Base-by-base conservation (phyloP, 768 basidiomycete genomes). In the Agrocybe pediades region DNA sequence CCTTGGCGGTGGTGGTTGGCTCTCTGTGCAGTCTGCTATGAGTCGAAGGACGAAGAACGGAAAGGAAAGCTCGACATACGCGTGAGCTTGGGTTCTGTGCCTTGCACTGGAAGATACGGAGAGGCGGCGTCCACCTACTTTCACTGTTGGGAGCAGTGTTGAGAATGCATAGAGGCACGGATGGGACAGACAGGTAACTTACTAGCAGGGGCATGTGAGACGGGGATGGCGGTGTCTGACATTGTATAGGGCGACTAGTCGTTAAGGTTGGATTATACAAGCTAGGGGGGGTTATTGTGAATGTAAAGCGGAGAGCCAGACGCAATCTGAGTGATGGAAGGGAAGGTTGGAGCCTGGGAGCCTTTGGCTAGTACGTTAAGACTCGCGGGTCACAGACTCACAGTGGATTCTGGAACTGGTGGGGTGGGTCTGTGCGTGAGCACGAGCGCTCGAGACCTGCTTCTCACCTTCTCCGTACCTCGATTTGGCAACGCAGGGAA, bases 81-180 rank as follows among this genome's bases (percentile, higher is more conserved):
- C 51, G 16, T 64, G 45, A 2, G 53, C 55, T 46, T 71, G 72
- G 13, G 70, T 56, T 58, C 65, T 80, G 51, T 68, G 73, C 58
- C 67, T 79, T 1, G 74, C 61, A n/a, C 33, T 36, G 33, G 33
- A 36, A 30, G 71, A 72, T 24, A 73, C 57, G 19, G 83, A 84
- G 36, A 79, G 73, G 13, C 83, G 76, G 42, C 82, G 75, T 23
- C 81, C 80, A 27, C 74, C 81, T 13, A 83, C 81, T 65, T 76
- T 76, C 53, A 76, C 75, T 78, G 46, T 27, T 3, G 3, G 26
- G 23, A 25, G 24, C 19, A 17, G 27, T 9, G 42, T 51, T 21
- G 20, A 53, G 45, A 16, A 40, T 29, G 42, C 26, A 21, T 13
- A 33, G 29, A 39, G 26, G 45, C 27, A 25, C 8, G 9, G 53